These are phyloP conservation scores for Diplodia sapinea DNA, from an alignment of 2,329 filamentous ascomycete genomes.

Conservation along the genomic window DNA sequence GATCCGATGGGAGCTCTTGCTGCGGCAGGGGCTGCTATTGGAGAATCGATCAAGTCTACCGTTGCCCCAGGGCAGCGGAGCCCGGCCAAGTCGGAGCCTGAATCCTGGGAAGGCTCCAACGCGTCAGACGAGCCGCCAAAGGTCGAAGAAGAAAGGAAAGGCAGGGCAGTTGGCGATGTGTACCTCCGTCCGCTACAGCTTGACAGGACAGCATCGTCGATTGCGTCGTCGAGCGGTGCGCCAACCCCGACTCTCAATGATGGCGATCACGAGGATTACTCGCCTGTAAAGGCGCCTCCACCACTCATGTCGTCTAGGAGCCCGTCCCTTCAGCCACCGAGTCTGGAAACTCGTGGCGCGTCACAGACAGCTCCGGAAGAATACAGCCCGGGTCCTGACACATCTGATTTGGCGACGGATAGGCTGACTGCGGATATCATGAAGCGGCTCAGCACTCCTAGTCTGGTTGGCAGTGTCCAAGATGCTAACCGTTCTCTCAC, in stretches of 20 bases:
- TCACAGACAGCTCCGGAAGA: neutral
- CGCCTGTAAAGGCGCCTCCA: conserved; percentile 38
- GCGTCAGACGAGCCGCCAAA: conserved; percentile 31
- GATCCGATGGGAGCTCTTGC: conserved; percentile 53
- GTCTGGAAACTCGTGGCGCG: conserved; percentile 24
- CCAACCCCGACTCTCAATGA: conserved; percentile 52
- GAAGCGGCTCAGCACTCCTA: conserved; percentile 61
- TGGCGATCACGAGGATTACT: conserved; percentile 34
- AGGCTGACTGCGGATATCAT: conserved; percentile 76
- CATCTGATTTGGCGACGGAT: conserved; percentile 72
- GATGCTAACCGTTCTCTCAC: conserved; percentile 10
- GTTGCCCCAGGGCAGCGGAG: conserved; percentile 42
- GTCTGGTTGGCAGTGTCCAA: conserved; percentile 14
- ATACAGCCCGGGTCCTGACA: conserved; percentile 57
- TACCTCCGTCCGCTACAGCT: conserved; percentile 47
- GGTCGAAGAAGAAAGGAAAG: conserved; percentile 23
- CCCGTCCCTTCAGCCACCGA: conserved; percentile 35
- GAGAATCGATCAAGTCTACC: conserved; percentile 52
- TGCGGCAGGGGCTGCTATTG: conserved; percentile 56
- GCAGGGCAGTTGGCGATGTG: conserved; percentile 43
- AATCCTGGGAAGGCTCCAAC: conserved; percentile 32
- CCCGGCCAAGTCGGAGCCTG: conserved; percentile 30
- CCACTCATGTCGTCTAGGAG: conserved; percentile 42
- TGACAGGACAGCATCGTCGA: conserved; percentile 45
- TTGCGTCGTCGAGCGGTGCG: conserved; percentile 46